Base-by-base conservation (phyloP, 2,329 filamentous ascomycete genomes). In the Neonectria hederae region DNA sequence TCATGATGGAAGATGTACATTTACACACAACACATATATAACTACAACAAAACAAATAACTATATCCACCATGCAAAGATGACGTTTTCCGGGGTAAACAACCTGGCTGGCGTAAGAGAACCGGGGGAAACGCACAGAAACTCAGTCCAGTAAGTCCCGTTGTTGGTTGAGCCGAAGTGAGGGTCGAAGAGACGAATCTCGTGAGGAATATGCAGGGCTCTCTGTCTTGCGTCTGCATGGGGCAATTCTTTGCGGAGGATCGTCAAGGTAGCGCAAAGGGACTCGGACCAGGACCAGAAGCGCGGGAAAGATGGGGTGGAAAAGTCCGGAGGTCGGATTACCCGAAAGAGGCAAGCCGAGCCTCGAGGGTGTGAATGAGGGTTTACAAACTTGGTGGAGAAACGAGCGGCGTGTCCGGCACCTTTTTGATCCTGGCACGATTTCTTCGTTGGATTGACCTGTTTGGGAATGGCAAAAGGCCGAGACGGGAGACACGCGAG, bases 321-420 rank as follows among this genome's bases (percentile, higher is more conserved):
- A 45, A 30, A 56, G 22, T 46, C 58, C 48, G 42, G 49, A 67
- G 57, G 45, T 49, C 69, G 67, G 65, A n/a, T 30, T 69, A 32
- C 53, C 64, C 54, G n/a, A 67, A 70, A 65, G 8, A 26, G 63
- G 71, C n/a, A 72, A 68, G 5, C 66, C 69, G 69, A 56, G 30
- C 64, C 2, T 61, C 64, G 67, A 54, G 30, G 43, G 46, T 53
- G 54, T 62, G 53, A 55, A 43, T 55, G 40, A 61, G 8, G 28
- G 42, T 26, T 43, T 32, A 13, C 19, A 10, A 10, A 26, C n/a
- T 52, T 53, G 61, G 57, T 40, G 52, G 53, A 54, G 40, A 58
- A 35, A 22, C 42, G 14, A 30, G 40, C 55, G 32, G 48, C 28
- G 54, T 35, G 28, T 26, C 46, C 54, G 40, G 43, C 42, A 62